Base-by-base conservation (phyloP, 495 filamentous ascomycete genomes). In the Viridothelium virens region DNA sequence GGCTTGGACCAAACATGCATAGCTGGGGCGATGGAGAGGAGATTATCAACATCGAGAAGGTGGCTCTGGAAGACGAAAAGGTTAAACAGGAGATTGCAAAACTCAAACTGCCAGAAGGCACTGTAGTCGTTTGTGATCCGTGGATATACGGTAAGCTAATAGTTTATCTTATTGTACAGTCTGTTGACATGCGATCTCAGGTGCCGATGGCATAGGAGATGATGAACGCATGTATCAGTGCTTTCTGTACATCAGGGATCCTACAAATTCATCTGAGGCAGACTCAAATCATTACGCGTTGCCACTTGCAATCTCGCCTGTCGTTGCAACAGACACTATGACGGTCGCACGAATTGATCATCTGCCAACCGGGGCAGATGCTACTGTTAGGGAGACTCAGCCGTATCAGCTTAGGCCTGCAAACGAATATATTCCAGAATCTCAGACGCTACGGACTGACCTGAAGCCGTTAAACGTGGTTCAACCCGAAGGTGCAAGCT, bases 281-380 rank as follows among this genome's bases (percentile, higher is more conserved):
- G 87, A 90, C 68, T 84, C 81, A 59, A 92, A 92, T 72, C 88
- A 93, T 69, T 96, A 96, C 74, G 85, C 89, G 0, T 81, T 89
- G 41, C 91, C 91, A 0, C 81, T 91, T 62, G 82, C 86, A 41
- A 88, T 94, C 69, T 91, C 87, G 4, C 90, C 91, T 0, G 89
- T 94, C 25, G 79, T 96, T 48, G 85, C 86, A 70, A 84, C 83
- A 0, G 79, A 82, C 36, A 85, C 83, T 1, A 81, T 81, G 72
- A 81, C 87, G 63, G 82, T 96, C 3, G 83, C 86, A 70, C 71
- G 89, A 70, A 78, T 85, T 72, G 74, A 87, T 79, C 73, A 80
- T 56, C 71, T 88, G 2, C 84, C 86, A 4, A 87, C 82, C 4
- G 88, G 89, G 11, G 79, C 77, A 1, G 86, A 89, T 71, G 80